Base-by-base conservation (phyloP, 768 basidiomycete species). In the Paxillus ammoniavirescens region DNA sequence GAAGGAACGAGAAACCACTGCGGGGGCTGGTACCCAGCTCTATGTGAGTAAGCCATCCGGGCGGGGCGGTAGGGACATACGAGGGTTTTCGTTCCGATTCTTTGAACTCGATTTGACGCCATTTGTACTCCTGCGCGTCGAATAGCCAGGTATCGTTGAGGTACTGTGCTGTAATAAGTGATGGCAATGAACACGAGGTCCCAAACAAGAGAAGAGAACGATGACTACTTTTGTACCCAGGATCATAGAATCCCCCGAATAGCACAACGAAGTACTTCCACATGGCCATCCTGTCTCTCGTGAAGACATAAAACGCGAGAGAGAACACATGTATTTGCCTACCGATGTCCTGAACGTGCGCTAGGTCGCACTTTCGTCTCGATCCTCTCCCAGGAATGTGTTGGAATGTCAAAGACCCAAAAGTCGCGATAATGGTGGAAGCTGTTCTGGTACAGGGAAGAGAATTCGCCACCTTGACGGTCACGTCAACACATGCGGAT, bases 351-450 rank as follows among this genome's bases (percentile, higher is more conserved):
- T 2, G 87, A 91, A 40, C 93, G 76, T 6, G 91, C 89, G 37
- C 81, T 85, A 0, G 93, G 93, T 23, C 83, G 77, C 14, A 86
- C 67, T 63, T 91, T 93, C 4, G 91, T 93, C 36, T 95, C 93
- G 47, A 94, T 90, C 8, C 91, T 76, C 59, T 95, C 91, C 93
- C 94, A 96, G 0, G 79, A 71, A 56, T 91, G 89, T 0, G 84
- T 86, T 3, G 77, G 62, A 21, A 96, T 82, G 58, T 92, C 89
- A 64, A 95, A 95, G 44, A 79, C 79, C 89, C 94, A 94, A 63
- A 95, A 86, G 64, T 94, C 91, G 42, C 90, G 82, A 63, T 92
- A 95, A 61, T 94, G 91, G 56, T 92, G 89, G 67, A 94, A 92
- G 0, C 82, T 83, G 33, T 83, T 93, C 67, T 94, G 92, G 58